Evolutionary conservation across 257 asterid genomes (phyloP), one percentile per base, ranked within the genome.

Genomic region (Jacaranda mimosifolia): DNA sequence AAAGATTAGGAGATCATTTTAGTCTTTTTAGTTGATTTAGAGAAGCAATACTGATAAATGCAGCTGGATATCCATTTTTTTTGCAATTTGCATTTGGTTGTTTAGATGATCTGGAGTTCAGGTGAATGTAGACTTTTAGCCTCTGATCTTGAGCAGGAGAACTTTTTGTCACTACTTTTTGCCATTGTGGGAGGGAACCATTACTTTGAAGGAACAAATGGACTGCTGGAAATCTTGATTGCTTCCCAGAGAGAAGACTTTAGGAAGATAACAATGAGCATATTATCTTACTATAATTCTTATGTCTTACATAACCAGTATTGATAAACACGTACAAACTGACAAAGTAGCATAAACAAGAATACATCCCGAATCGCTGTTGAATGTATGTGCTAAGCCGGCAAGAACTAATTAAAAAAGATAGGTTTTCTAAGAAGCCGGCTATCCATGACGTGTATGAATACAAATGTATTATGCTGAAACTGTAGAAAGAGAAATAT

Each of bases 381-480:
- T 49, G 17, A 49, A 49, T 49, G 1, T 49, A 49, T 11, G 56
- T 57, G 38, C 63, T 17, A 1, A 26, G 66, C 42, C 18, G 11
- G 17, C 65, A 10, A 32, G 39, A 26, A 60, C 46, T 35, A 2
- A 14, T 62, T 62, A 62, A 66, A 7, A 66, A n/a, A 11, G 36
- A 66, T 40, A 66, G 19, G 15, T 17, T 15, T 40, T 9, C 3
- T 7, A 74, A 3, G 51, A 49, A 53, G 77, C 65, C 71, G 76
- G 72, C 81, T 65, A 62, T 55, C 40, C 9, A 19, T 21, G 57
- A 45, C 36, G 5, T 46, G 19, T 12, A 10, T 48, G 9, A 11
- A 48, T 6, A 48, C 3, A 48, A 48, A 48, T 3, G 9, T 3
- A 8, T 48, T 6, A 48, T 9, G 4, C 15, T 26, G 32, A 26